Base-by-base conservation (phyloP, 2,329 filamentous ascomycete species). In the Cytospora mali region DNA sequence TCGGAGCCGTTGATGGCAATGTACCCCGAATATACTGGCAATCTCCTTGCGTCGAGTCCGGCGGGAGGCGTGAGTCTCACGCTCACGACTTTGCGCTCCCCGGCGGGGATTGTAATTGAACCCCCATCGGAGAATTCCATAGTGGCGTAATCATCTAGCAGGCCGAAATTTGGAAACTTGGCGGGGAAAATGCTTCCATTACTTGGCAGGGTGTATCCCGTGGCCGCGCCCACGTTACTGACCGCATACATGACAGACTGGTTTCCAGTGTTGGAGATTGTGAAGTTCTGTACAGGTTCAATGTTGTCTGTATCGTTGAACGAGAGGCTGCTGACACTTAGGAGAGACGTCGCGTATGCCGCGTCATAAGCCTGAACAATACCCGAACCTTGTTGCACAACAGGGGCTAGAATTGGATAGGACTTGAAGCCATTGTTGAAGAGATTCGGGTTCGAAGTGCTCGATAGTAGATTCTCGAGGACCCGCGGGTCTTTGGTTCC, bases 221-320 rank as follows among this genome's bases (percentile, higher is more conserved):
- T 84, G 14, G 79, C 73, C 14, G 84, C 79, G 2, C 79, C 78
- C 7, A 80, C 72, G 64, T 86, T 77, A 28, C 76, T 77, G 13
- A 89, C 73, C 9, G 76, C 75, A 72, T 86, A 87, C 6, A 80
- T 81, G 55, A 85, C 71, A 0, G 76, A 71, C 27, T 76, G 74
- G 18, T 72, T 72, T 52, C 81, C 83, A 6, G 76, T 76, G 75
- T 89, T 89, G 68, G 73, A 78, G 66, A 89, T 77, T 46, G 76
- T 80, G 69, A 89, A 86, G 66, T 80, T 79, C 50, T 80, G 74
- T 2, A 74, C 75, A 13, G 76, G 72, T 52, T 72, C 71, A 65
- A 86, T 81, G 75, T 88, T 71, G 66, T 84, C 82, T 0, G 85
- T 86, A 71, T 89, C 86, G 70, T 89, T 88, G 74, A 88, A 88